phyloP scores from a whole-genome alignment of 371 early-diverging fungal genomes.

The Apophysomyces sp. region DNA sequence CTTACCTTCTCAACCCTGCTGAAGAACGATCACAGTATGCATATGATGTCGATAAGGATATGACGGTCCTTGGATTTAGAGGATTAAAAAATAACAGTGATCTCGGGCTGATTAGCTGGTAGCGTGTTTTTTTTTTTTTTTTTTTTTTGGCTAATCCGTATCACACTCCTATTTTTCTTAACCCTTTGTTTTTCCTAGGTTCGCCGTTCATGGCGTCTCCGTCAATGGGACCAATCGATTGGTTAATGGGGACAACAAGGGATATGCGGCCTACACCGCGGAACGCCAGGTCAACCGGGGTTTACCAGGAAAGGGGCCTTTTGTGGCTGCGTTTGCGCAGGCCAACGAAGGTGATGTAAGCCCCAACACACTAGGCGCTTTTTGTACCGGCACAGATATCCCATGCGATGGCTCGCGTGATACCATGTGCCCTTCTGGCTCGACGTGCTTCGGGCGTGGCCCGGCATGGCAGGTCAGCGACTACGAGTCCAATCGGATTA shows the following conservation, averaged over 20 bases:
- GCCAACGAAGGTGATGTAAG: constrained; percentile 67
- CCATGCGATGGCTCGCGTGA: constrained; percentile 59
- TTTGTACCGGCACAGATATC: constrained; percentile 58
- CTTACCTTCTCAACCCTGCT: constrained; percentile 59
- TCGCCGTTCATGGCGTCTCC: constrained; percentile 67
- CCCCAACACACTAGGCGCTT: constrained; percentile 61
- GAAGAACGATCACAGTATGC: constrained; percentile 53
- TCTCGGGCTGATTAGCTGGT: constrained; percentile 45
- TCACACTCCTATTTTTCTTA: background rate
- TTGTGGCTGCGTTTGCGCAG: constrained; percentile 69
- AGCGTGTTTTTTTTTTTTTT: background rate
- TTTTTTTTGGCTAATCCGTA: background rate
- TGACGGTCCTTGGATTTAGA: constrained; percentile 46
- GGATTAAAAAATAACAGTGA: constrained; percentile 17
- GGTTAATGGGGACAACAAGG: constrained; percentile 72
- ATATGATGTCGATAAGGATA: constrained; percentile 55
- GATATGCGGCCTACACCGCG: constrained; percentile 57
- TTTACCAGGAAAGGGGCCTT: constrained; percentile 23
- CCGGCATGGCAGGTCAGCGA: constrained; percentile 42
- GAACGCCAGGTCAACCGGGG: constrained; percentile 38
- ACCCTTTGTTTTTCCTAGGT: constrained; percentile 42
- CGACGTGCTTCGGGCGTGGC: constrained; percentile 43
- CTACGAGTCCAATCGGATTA: constrained; percentile 56
- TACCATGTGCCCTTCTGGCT: constrained; percentile 33
- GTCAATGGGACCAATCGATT: constrained; percentile 56